These are phyloP conservation scores for Aspergillus ustus DNA, from an alignment of 2,329 filamentous ascomycete genomes.

Conservation along the genomic window DNA sequence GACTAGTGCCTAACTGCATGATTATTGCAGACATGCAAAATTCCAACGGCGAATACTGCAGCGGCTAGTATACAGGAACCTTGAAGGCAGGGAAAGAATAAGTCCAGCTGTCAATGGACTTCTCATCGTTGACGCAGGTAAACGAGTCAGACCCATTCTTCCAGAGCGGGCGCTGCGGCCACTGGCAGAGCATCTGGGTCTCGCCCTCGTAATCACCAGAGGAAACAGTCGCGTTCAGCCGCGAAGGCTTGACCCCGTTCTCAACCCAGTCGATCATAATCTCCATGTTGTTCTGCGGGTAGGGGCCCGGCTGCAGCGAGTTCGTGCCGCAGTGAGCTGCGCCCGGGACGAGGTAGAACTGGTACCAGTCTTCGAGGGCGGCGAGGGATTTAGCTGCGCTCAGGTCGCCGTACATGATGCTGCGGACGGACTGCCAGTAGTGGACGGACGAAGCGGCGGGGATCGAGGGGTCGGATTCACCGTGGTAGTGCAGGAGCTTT, in stretches of 20 bases:
- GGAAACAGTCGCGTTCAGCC: constrained; percentile 48
- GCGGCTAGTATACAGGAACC: constrained; percentile 21
- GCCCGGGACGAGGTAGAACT: constrained; percentile 59
- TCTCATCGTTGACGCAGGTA: constrained; percentile 23
- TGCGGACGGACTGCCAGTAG: constrained; percentile 60
- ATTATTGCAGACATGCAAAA: too few relatives aligned
- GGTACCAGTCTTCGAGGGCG: constrained; percentile 58
- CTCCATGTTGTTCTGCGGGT: constrained; percentile 52
- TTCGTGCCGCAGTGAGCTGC: constrained; percentile 58
- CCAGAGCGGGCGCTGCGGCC: constrained; percentile 40
- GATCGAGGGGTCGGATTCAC: constrained; percentile 59
- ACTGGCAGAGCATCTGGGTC: constrained; percentile 42
- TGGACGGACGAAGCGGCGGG: constrained; percentile 59
- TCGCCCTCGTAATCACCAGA: constrained; percentile 36
- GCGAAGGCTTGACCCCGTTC: constrained; percentile 50
- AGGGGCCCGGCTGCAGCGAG: constrained; percentile 50
- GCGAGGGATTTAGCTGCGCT: constrained; percentile 44
- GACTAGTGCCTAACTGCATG: too few relatives aligned
- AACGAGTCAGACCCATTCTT: constrained; percentile 11
- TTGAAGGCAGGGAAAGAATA: constrained; percentile 24
- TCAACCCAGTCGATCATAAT: constrained; percentile 59
- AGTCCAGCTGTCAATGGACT: constrained; percentile 23
- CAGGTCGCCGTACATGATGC: constrained; percentile 53
- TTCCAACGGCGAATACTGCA: background rate
- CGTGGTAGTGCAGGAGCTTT: constrained; percentile 64